Evolutionary conservation across 2,329 filamentous ascomycete species (phyloP), one percentile per base, ranked within the genome.

Genomic region (Monascus ruber): DNA sequence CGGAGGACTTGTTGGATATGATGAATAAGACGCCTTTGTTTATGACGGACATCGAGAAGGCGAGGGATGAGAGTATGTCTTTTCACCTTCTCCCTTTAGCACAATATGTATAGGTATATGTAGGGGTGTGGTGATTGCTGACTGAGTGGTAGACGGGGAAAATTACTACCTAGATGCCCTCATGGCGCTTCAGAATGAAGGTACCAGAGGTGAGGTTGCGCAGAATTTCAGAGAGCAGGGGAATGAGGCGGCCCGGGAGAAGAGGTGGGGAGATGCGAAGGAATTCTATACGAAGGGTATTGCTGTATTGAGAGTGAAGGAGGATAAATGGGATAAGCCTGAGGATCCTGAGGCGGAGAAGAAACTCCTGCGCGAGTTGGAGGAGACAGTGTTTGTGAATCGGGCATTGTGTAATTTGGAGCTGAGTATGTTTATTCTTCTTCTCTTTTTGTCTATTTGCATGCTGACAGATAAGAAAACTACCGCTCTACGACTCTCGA

Each of bases 211-310:
- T 6, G 89, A 96, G 60, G 81, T 94, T 45, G 83, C 80, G 17
- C 66, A 74, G 34, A 85, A 85, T 47, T 95, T 95, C 68, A 86
- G 91, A 53, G 82, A 89, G 58, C 84, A 86, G 49, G 91, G 91
- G 28, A 98, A 98, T 59, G 89, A 96, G 53, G 80, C 77, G 54
- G 94, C 93, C 56, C 73, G 74, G 51, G 71, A 72, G 40, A 80
- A 79, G 60, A 71, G 77, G 35, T 94, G 83, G 78, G 70, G 63
- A 25, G 87, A 96, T 60, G 91, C 88, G 4, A 81, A 83, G 56
- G 87, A 94, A 60, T 95, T 88, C 60, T 98, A 98, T 60, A 77
- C 74, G 26, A 91, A 94, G 66, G 88, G 81, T n/a, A 72, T 95
- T 38, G 68, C 76, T 7, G 76, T 93, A 5, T 64, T 95, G 11